Evolutionary conservation across 768 basidiomycete genomes (phyloP).

Genomic region (Mycena sanguinolenta): DNA sequence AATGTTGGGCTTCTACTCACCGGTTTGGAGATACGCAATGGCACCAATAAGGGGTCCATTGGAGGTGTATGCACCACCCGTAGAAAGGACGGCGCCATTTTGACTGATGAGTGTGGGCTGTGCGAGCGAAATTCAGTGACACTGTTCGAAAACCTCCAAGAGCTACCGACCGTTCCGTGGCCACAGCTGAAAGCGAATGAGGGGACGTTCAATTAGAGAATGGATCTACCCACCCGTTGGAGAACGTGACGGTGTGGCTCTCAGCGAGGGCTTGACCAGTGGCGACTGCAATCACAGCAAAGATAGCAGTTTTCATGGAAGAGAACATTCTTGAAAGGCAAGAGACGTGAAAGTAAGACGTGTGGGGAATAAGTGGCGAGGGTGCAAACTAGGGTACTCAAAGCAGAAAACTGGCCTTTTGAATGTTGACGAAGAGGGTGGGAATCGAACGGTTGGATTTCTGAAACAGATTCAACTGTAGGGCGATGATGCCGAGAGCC

Average conservation of each 20-base stretch:
- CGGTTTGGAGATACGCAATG: slow-evolving; percentile 45
- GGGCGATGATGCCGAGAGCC: no score
- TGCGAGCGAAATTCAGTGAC: slow-evolving; percentile 8
- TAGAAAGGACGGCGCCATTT: slow-evolving; percentile 42
- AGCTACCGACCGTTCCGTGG: slow-evolving; percentile 22
- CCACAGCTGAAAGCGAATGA: slow-evolving; percentile 25
- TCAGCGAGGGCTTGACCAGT: slow-evolving; percentile 9
- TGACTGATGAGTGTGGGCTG: slow-evolving; percentile 41
- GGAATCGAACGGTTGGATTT: no score
- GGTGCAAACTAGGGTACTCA: no score
- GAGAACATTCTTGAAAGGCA: slow-evolving; percentile 17
- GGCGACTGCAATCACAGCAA: slow-evolving; percentile 9
- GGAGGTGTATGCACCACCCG: slow-evolving; percentile 43
- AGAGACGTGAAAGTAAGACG: background rate
- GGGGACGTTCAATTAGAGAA: no score
- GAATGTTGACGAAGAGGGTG: no score
- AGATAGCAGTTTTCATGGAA: slow-evolving; percentile 6
- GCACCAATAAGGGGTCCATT: slow-evolving; percentile 46
- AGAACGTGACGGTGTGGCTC: slow-evolving; percentile 17
- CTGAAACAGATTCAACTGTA: no score
- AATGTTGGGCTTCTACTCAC: slow-evolving; percentile 1
- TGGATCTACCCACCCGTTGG: background rate
- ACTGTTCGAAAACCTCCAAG: background rate
- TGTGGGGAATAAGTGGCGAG: background rate
- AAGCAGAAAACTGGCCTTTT: no score